These are phyloP conservation scores for Sindora glabra DNA, from an alignment of 306 rosid genomes.

Conservation along the genomic window DNA sequence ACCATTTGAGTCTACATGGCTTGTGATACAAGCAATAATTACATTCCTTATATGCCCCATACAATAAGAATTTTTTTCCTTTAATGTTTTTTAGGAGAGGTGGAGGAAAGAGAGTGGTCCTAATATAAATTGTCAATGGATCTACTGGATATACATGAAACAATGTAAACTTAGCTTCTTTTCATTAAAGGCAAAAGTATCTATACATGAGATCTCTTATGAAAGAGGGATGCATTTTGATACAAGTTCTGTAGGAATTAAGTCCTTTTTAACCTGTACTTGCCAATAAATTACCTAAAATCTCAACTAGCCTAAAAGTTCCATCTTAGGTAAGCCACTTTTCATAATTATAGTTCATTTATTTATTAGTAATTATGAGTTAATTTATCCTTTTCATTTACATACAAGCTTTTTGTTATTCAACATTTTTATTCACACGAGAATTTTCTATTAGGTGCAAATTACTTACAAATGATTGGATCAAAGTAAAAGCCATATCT, in stretches of 20 bases:
- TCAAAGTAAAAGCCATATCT: too few species aligned
- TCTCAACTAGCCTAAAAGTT: slow-evolving; percentile 26
- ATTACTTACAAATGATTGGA: too few species aligned
- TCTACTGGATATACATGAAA: too few species aligned
- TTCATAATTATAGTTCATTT: too few species aligned
- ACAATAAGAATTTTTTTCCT: neutral
- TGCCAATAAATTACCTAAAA: slow-evolving; percentile 50
- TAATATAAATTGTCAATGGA: neutral
- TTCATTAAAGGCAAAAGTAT: neutral
- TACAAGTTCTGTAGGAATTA: slow-evolving; percentile 65
- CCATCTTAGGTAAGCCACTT: slow-evolving; percentile 45
- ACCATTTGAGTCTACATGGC: slow-evolving; percentile 90
- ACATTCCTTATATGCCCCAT: neutral
- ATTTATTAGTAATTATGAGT: too few species aligned
- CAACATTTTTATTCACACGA: too few species aligned
- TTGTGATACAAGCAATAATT: slow-evolving; percentile 71
- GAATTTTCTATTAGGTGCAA: too few species aligned
- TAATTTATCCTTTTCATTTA: too few species aligned
- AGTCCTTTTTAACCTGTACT: slow-evolving; percentile 76
- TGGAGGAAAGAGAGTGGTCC: too few species aligned
- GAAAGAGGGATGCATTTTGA: slow-evolving; percentile 8
- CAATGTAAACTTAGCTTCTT: neutral
- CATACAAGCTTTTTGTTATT: too few species aligned
- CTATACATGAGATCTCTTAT: neutral
- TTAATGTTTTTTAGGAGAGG: too few species aligned